Percentiles rank a stretch among this genome's conserved stretches.
These are phyloP conservation scores for Eucalyptus polyanthemos DNA, from an alignment of 345 rosid species.

Conservation along the genomic window DNA sequence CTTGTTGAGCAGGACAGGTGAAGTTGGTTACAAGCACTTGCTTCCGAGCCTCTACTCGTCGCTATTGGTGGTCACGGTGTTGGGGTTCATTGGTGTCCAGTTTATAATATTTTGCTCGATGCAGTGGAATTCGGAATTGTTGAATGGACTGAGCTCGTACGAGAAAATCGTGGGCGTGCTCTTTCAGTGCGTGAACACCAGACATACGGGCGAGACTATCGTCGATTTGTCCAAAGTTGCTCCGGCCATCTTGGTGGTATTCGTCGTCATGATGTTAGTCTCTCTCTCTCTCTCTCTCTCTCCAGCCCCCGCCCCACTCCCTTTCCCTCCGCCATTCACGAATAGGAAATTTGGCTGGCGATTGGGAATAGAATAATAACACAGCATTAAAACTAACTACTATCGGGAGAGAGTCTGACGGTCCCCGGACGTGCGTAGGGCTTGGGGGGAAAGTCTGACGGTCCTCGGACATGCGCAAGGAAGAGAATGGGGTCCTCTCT, in stretches of 20 bases:
- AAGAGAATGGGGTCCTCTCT: too few relatives aligned
- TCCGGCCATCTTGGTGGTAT: neutral
- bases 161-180: neutral
- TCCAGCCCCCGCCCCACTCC: neutral
- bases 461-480: rapidly evolving
- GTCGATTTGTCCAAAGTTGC: neutral
- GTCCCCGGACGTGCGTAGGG: too few relatives aligned
- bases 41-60: neutral
- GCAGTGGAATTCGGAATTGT: neutral
- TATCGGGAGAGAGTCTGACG: too few relatives aligned
- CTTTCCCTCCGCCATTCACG: neutral
- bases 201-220: neutral
- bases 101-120: neutral
- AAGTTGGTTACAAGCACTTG: neutral
- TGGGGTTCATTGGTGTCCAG: neutral
- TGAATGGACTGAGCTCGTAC: neutral
- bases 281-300: neutral
- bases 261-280: neutral
- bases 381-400: neutral
- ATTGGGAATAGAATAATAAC: neutral
- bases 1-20: neutral
- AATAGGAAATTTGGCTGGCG: neutral
- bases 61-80: neutral
- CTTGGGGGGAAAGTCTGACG: too few relatives aligned
- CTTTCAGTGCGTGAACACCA: neutral